phyloP scores from a whole-genome alignment of 1,139 yeast species.

The Saccharomyces hybrid region DNA sequence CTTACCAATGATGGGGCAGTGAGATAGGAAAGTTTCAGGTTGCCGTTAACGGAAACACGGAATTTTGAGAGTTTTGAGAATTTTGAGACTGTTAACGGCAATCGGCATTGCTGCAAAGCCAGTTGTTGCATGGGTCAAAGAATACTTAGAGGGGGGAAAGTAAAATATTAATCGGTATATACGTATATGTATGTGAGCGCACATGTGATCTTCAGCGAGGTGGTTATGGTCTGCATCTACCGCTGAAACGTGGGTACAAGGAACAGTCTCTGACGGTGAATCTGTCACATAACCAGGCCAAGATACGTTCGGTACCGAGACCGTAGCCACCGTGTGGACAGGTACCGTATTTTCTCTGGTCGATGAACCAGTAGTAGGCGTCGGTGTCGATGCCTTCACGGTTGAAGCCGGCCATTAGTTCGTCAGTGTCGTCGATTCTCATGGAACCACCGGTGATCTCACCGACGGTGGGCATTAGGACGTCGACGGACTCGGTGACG shows the following conservation, averaged over 20 bases:
- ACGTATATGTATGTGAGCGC: background rate
- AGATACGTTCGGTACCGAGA: conserved; percentile 92
- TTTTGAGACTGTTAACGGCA: too few relatives aligned
- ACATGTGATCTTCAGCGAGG: background rate
- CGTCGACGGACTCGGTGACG: conserved; percentile 97
- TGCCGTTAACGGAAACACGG: too few relatives aligned
- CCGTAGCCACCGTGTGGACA: conserved; percentile 99
- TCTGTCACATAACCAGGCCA: conserved; percentile 97
- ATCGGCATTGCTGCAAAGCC: background rate
- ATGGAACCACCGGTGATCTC: conserved; percentile 98
- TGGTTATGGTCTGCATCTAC: conserved; percentile 88
- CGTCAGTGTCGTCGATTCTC: conserved; percentile 84
- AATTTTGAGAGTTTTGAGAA: too few relatives aligned
- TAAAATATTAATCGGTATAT: background rate
- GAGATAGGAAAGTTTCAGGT: too few relatives aligned
- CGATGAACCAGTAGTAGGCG: conserved; percentile 91
- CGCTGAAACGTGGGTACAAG: conserved; percentile 93
- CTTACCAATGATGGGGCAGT: too few relatives aligned
- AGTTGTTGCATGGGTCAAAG: background rate
- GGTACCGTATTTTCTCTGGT: conserved; percentile 93
- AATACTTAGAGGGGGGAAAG: background rate
- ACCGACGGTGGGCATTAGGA: conserved; percentile 97
- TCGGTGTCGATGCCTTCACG: conserved; percentile 80
- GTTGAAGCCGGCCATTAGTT: conserved; percentile 80
- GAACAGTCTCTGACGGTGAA: conserved; percentile 98